Evolutionary conservation across 345 rosid genomes (phyloP), one percentile per base, ranked within the genome.

Genomic region (Physaria fendleri): DNA sequence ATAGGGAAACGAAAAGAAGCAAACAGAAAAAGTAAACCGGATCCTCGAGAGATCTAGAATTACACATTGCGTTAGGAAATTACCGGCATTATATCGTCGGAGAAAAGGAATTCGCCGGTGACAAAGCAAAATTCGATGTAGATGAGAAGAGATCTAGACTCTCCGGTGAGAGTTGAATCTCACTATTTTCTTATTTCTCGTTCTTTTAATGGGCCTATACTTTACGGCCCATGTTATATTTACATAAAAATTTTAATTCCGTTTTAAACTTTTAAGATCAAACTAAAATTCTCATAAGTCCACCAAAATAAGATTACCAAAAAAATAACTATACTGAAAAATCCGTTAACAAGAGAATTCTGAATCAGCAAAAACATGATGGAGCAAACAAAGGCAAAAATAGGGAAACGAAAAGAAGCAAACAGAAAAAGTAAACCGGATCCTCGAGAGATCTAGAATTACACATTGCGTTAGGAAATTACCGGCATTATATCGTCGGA

Each of bases 251-350:
- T n/a, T n/a, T n/a, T n/a, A n/a, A n/a, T n/a, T n/a, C n/a, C n/a
- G n/a, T n/a, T n/a, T n/a, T n/a, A n/a, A n/a, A n/a, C n/a, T n/a
- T n/a, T n/a, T n/a, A n/a, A n/a, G n/a, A n/a, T n/a, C n/a, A n/a
- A n/a, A n/a, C n/a, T n/a, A n/a, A n/a, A n/a, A n/a, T n/a, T n/a
- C n/a, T n/a, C n/a, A n/a, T n/a, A n/a, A n/a, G n/a, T n/a, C n/a
- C n/a, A n/a, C n/a, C n/a, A n/a, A n/a, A n/a, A n/a, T n/a, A n/a
- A n/a, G n/a, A n/a, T n/a, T n/a, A n/a, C n/a, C n/a, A n/a, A n/a
- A n/a, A n/a, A n/a, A n/a, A n/a, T n/a, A n/a, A 42, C 71, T 33
- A 59, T 76, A 74, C 98, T 88, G 83, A 73, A 74, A 25, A 41
- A n/a, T 47, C 35, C 33, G 14, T 3, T 11, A 23, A 40, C 3